Evolutionary conservation across 1,284 basidiomycete species (phyloP).

Genomic region (Sporisorium graminicola): DNA sequence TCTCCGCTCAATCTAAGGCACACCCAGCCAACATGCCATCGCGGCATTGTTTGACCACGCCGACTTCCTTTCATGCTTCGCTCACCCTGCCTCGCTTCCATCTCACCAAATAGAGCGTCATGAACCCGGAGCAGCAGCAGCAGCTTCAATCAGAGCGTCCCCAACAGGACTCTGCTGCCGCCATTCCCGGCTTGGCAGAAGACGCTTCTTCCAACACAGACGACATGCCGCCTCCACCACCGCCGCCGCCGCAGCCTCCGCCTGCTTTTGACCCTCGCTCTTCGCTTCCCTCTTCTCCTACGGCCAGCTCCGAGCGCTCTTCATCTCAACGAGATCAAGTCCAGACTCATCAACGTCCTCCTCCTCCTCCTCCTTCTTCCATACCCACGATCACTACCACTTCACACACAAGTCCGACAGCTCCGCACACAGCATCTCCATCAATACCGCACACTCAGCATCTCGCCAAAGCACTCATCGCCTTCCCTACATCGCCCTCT

Average conservation of each 20-base stretch:
- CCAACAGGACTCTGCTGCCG: not conserved
- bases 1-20: slow-evolving; percentile 13
- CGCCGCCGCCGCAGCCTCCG: not conserved
- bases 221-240: slow-evolving; percentile 15
- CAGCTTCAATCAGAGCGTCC: not conserved
- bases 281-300: slow-evolving; percentile 12
- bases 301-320: not conserved
- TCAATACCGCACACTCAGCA: slow-evolving; percentile 5
- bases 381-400: slow-evolving; percentile 13
- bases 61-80: slow-evolving; percentile 6
- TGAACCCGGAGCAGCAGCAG: not conserved
- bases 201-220: not conserved
- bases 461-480: slow-evolving; percentile 12
- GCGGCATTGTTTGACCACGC: slow-evolving; percentile 3
- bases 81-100: slow-evolving; percentile 2
- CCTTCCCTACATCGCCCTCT: slow-evolving; percentile 13
- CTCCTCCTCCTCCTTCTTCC: not conserved
- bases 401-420: slow-evolving; percentile 10
- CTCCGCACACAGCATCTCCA: slow-evolving; percentile 9
- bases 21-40: slow-evolving; percentile 7
- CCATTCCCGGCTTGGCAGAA: not conserved
- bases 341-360: not conserved
- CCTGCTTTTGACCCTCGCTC: slow-evolving; percentile 13
- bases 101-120: not conserved
- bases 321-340: not conserved